A percentile compares a stretch with the other conserved stretches of the same genome.
phyloP scores from a whole-genome alignment of 805 yeast genomes.

The Naumovozyma dairenensis region DNA sequence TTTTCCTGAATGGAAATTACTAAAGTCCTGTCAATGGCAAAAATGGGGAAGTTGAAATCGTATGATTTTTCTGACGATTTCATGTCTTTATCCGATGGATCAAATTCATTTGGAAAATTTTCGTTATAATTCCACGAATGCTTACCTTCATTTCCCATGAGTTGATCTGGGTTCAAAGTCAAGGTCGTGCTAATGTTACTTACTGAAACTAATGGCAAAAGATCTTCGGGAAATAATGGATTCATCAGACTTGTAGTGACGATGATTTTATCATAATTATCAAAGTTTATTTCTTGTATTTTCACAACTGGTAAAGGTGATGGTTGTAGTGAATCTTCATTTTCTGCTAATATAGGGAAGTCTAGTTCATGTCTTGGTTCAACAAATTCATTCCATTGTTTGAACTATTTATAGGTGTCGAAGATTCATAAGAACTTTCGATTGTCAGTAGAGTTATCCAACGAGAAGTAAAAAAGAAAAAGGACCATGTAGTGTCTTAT shows the following conservation, averaged over 20 bases:
- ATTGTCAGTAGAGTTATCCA: too few species aligned
- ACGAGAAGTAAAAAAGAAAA: too few species aligned
- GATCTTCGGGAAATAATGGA: conserved; percentile 19
- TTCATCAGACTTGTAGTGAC: conserved; percentile 21
- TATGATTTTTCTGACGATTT: conserved; percentile 6
- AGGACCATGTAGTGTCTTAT: too few species aligned
- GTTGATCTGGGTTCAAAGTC: conserved; percentile 2
- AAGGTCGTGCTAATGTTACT: conserved; percentile 13
- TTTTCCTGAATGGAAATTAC: conserved; percentile 23
- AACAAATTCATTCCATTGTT: conserved; percentile 40
- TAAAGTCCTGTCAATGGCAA: conserved; percentile 11
- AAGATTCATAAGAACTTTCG: too few species aligned
- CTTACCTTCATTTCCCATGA: not conserved
- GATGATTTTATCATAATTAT: conserved; percentile 10
- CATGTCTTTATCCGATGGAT: conserved; percentile 7
- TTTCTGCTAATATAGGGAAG: conserved; percentile 13
- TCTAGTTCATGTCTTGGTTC: conserved; percentile 41
- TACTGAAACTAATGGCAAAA: conserved; percentile 6
- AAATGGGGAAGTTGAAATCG: conserved; percentile 15
- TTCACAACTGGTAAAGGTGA: conserved; percentile 26
- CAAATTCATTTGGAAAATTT: conserved; percentile 22
- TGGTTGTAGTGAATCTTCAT: conserved; percentile 19
- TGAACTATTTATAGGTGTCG: conserved; percentile 34
- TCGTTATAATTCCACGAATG: conserved; percentile 20
- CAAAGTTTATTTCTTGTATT: conserved; percentile 13